Percentiles rank a stretch among this genome's conserved stretches.
Evolutionary conservation across 257 asterid genomes (phyloP).

Genomic region (Solanum habrochaites): DNA sequence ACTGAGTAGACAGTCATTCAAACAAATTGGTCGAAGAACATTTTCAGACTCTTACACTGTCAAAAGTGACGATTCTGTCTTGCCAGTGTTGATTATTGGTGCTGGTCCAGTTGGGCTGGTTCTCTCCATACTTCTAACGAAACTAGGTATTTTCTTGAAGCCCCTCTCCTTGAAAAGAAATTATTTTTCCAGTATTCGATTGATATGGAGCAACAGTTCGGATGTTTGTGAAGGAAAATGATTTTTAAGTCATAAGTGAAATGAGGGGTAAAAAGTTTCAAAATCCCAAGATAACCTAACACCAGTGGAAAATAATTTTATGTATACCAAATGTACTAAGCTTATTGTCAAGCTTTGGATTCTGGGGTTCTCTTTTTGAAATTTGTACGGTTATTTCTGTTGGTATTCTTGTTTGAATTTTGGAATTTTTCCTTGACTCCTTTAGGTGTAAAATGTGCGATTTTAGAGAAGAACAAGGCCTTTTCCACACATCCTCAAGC

Average conservation of each 20-base stretch:
- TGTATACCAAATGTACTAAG: not conserved
- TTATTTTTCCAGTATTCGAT: not conserved
- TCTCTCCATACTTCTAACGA: conserved; percentile 74
- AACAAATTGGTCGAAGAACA: conserved; percentile 19
- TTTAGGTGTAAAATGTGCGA: conserved; percentile 66
- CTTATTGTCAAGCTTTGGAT: not conserved
- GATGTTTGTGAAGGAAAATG: not conserved
- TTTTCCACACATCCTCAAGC: conserved; percentile 91
- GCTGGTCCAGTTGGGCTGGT: conserved; percentile 96
- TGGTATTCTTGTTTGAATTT: not conserved
- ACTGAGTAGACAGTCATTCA: conserved; percentile 1
- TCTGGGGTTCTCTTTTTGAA: not conserved
- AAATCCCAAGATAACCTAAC: not conserved
- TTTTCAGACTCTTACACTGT: conserved; percentile 16
- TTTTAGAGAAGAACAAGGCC: conserved; percentile 60
- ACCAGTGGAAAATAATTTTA: not conserved
- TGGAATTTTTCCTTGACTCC: not conserved
- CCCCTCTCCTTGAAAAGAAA: not conserved
- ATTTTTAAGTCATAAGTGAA: not conserved
- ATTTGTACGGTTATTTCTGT: not conserved
- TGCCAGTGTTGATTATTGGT: conserved; percentile 84
- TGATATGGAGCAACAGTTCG: not conserved
- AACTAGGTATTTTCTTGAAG: conserved; percentile 36
- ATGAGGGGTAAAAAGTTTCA: not conserved
- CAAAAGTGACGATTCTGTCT: conserved; percentile 21